Evolutionary conservation across 768 basidiomycete genomes (phyloP).

Genomic region (Suillus clintonianus): DNA sequence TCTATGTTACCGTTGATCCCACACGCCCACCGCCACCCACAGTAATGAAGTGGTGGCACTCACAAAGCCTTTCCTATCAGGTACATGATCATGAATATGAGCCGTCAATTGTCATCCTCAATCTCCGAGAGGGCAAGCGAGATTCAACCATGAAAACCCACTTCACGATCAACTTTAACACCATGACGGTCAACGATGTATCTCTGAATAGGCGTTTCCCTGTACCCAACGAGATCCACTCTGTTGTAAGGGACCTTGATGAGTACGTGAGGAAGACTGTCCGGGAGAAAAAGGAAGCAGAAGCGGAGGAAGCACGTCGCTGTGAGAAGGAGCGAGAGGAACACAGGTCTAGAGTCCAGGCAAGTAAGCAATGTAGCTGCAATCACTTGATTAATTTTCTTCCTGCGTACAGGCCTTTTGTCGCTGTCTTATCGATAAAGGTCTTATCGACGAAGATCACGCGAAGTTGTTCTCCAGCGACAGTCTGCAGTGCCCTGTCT

Average conservation of each 20-base stretch:
- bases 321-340: background rate
- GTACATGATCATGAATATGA: background rate
- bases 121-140: background rate
- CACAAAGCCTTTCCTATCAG: constrained; percentile 5
- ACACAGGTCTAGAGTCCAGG: background rate
- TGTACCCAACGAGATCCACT: background rate
- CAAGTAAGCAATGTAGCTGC: background rate
- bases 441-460: background rate
- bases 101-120: constrained; percentile 6
- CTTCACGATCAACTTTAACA: constrained; percentile 10
- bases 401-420: background rate
- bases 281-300: constrained; percentile 1
- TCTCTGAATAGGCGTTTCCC: background rate
- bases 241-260: background rate
- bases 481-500: background rate
- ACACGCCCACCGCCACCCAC: background rate
- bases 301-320: background rate
- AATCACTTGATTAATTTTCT: background rate
- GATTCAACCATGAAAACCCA: constrained; percentile 2
- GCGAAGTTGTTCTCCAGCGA: background rate
- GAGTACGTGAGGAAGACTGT: background rate
- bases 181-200: background rate
- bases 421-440: constrained; percentile 1
- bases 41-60: background rate
- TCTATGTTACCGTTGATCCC: background rate